Evolutionary conservation across 805 yeast species (phyloP), one percentile per base, ranked within the genome.

Genomic region (Spathaspora hagerdaliae): DNA sequence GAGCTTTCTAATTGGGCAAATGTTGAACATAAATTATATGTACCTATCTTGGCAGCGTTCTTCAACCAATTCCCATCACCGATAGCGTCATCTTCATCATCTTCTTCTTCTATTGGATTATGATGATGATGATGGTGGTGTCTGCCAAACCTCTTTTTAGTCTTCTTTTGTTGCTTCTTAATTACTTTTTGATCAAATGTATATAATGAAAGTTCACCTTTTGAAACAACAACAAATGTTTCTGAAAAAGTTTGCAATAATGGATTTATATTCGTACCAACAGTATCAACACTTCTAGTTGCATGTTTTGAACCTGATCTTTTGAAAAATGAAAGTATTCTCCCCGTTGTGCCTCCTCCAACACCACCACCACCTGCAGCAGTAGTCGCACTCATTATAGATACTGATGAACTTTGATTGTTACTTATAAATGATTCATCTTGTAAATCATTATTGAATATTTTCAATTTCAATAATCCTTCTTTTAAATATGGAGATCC

Each of bases 401-500:
- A 9, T 3, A 33, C 15, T 6, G 43, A 26, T 9, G 9, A 9
- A 29, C 32, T 29, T 9, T 29, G 9, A 29, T 29, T 29, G 12
- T 29, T 3, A 13, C 49, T 45, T 34, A 44, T 36, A 8, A 46
- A 27, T 12, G 51, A 45, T 41, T 54, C 54, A 52, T 71, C 75
- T 24, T 62, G 62, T 53, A 59, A 61, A 52, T 68, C 74, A 55
- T 70, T 63, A 49, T 69, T 62, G 44, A 60, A 51, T 27, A 69
- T 61, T 47, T 61, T 64, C 54, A 69, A 61, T 50, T 76, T 71
- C 52, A 82, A 67, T 33, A 85, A 56, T 1, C 94, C 92, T 63
- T 85, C 92, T 57, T 85, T 83, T 46, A 82, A 73, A 80, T 87
- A 85, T 1, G 94, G 92, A 0, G 91, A 81, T 1, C 92, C 92